phyloP scores from a whole-genome alignment of 805 yeast species.

The Saturnispora halmiae region DNA sequence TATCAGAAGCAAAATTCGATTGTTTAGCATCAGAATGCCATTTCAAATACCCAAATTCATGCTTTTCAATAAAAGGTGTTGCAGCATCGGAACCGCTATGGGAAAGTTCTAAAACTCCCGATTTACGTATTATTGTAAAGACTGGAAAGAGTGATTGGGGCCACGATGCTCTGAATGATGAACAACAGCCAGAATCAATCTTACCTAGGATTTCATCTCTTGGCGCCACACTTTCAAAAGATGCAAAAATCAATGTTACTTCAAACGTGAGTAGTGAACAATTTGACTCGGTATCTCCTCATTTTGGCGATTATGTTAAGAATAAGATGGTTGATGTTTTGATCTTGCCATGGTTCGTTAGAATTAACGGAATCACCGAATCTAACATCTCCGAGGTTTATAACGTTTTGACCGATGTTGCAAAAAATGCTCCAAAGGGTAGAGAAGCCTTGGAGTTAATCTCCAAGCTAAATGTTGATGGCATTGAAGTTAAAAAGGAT shows the following conservation, averaged over 20 bases:
- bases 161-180: slow-evolving; percentile 49
- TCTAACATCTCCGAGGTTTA: slow-evolving; percentile 38
- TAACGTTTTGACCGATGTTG: slow-evolving; percentile 33
- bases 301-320: slow-evolving; percentile 27
- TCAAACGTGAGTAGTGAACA: slow-evolving; percentile 19
- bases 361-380: slow-evolving; percentile 46
- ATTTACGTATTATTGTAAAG: slow-evolving; percentile 67
- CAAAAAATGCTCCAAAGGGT: slow-evolving; percentile 24
- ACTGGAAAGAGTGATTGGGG: slow-evolving; percentile 84
- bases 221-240: slow-evolving; percentile 9
- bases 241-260: slow-evolving; percentile 8
- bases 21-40: slow-evolving; percentile 45
- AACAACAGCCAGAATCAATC: slow-evolving; percentile 23
- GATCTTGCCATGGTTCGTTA: slow-evolving; percentile 64
- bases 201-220: slow-evolving; percentile 19
- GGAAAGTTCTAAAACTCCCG: slow-evolving; percentile 62
- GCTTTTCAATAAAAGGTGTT: slow-evolving; percentile 31
- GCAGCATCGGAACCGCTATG: slow-evolving; percentile 38
- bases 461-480: slow-evolving; percentile 19
- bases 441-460: slow-evolving; percentile 10
- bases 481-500: slow-evolving; percentile 32
- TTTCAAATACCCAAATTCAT: slow-evolving; percentile 17
- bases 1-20: slow-evolving; percentile 41
- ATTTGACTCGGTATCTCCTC: slow-evolving; percentile 15
- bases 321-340: slow-evolving; percentile 50